phyloP scores from a whole-genome alignment of 2,329 filamentous ascomycete species.

The Huntiella savannae region DNA sequence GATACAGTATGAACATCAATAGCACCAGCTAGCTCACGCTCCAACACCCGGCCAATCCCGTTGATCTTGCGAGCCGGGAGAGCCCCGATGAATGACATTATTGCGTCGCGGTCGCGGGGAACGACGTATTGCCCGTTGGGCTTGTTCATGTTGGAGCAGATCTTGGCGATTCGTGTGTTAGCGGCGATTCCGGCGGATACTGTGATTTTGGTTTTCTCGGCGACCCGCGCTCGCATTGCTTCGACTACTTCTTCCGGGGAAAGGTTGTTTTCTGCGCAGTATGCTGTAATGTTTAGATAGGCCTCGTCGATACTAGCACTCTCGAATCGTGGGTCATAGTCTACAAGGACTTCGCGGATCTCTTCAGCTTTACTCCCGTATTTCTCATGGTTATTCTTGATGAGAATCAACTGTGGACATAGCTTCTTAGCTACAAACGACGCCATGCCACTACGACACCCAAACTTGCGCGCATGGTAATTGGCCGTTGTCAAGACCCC shows the following conservation, averaged over 20 bases:
- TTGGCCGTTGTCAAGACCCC: slow-evolving; percentile 54
- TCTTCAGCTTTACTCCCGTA: slow-evolving; percentile 82
- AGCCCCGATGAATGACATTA: slow-evolving; percentile 71
- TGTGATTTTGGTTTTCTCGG: slow-evolving; percentile 60
- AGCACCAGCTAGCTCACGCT: slow-evolving; percentile 65
- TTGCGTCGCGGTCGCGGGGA: slow-evolving; percentile 48
- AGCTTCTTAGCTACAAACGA: slow-evolving; percentile 88
- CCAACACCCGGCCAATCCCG: slow-evolving; percentile 82
- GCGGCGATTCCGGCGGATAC: slow-evolving; percentile 88
- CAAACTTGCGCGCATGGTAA: slow-evolving; percentile 76
- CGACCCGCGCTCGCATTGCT: slow-evolving; percentile 59
- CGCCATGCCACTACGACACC: slow-evolving; percentile 88
- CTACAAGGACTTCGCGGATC: slow-evolving; percentile 58
- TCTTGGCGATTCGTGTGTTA: slow-evolving; percentile 87
- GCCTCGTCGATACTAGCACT: slow-evolving; percentile 92
- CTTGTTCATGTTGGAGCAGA: slow-evolving; percentile 89
- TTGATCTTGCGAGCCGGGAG: slow-evolving; percentile 83
- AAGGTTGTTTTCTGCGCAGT: slow-evolving; percentile 51
- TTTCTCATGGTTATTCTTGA: slow-evolving; percentile 77
- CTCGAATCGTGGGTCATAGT: slow-evolving; percentile 84
- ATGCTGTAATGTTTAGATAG: slow-evolving; percentile 84
- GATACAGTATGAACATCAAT: slow-evolving; percentile 78
- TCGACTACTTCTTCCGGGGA: slow-evolving; percentile 54
- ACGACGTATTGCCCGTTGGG: slow-evolving; percentile 81
- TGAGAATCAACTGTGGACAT: slow-evolving; percentile 64